Percentiles rank a stretch among this genome's conserved stretches.
phyloP scores from a whole-genome alignment of 2,329 filamentous ascomycete species.

The Triangularia setosa region DNA sequence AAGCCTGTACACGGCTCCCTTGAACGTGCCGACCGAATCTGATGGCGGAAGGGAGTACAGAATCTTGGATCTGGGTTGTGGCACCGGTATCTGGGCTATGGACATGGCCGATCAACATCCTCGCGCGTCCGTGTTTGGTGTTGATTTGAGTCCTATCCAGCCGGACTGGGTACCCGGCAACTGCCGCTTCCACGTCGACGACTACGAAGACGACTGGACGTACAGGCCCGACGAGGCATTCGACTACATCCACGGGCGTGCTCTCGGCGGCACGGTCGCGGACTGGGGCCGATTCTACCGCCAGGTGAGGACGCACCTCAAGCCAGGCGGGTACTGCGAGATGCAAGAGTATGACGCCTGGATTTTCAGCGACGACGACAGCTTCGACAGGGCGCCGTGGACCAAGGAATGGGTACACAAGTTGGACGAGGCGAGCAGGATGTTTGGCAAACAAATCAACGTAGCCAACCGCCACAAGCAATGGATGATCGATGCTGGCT shows the following conservation, averaged over 20 bases:
- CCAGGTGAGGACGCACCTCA: slow-evolving; percentile 16
- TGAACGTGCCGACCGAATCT: slow-evolving; percentile 2
- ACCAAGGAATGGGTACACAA: slow-evolving; percentile 38
- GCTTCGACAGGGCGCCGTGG: slow-evolving; percentile 35
- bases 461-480: slow-evolving; percentile 34
- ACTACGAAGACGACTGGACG: slow-evolving; percentile 48
- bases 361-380: slow-evolving; percentile 48
- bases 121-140: slow-evolving; percentile 38
- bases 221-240: slow-evolving; percentile 43
- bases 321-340: slow-evolving; percentile 22
- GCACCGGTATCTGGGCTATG: slow-evolving; percentile 61
- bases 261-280: slow-evolving; percentile 16
- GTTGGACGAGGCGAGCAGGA: slow-evolving; percentile 34
- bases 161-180: slow-evolving; percentile 54
- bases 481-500: slow-evolving; percentile 23
- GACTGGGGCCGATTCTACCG: slow-evolving; percentile 21
- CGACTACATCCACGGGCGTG: slow-evolving; percentile 54
- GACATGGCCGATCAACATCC: slow-evolving; percentile 51
- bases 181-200: slow-evolving; percentile 58
- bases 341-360: slow-evolving; percentile 21
- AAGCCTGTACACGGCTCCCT: slow-evolving; percentile 43
- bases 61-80: slow-evolving; percentile 57
- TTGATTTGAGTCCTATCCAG: slow-evolving; percentile 58
- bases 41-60: slow-evolving; percentile 27
- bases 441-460: slow-evolving; percentile 39